Conservation (phyloP, 345 rosid species). For the Conringia planisiliqua region DNA sequence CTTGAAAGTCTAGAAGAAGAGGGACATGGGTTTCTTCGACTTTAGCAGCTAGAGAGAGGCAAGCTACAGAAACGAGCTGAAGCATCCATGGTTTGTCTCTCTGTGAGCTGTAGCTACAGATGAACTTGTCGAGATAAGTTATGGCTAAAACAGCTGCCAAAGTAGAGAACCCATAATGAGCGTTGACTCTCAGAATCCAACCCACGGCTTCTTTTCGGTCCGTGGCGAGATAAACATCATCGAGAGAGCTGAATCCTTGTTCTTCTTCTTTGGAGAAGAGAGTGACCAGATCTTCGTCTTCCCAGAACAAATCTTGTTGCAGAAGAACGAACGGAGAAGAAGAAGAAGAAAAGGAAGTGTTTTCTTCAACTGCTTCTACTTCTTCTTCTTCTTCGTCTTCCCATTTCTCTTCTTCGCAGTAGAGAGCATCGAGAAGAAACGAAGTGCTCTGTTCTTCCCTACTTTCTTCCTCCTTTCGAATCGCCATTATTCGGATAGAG, state of each 20-base stretch:
- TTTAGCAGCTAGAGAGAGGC: constrained; percentile 91
- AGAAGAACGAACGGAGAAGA: constrained; percentile 38
- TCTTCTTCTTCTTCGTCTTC: constrained; percentile 46
- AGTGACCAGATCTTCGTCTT: constrained; percentile 66
- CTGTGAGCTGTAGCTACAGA: constrained; percentile 44
- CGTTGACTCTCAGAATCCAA: constrained; percentile 73
- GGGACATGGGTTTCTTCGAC: constrained; percentile 89
- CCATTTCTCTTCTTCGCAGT: constrained; percentile 75
- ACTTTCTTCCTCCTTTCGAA: constrained; percentile 28
- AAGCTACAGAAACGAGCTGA: constrained; percentile 82
- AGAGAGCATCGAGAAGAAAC: constrained; percentile 53
- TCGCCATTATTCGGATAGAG: constrained; percentile 48
- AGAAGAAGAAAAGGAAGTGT: constrained; percentile 27
- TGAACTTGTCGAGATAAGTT: constrained; percentile 81
- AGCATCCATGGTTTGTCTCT: constrained; percentile 86
- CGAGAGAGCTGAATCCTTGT: constrained; percentile 28
- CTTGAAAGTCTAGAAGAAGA: constrained; percentile 83
- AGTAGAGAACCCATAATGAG: constrained; percentile 62
- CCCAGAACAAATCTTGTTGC: constrained; percentile 73
- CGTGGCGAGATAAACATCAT: constrained; percentile 30
- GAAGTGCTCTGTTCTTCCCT: constrained; percentile 32
- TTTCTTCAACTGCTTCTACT: constrained; percentile 27
- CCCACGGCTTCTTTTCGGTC: constrained; percentile 66
- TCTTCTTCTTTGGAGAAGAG: constrained; percentile 62
- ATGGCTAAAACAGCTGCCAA: constrained; percentile 73